Percentiles rank a stretch among this genome's conserved stretches.
Conservation (phyloP, 2,329 filamentous ascomycete species). For the Fusarium irregulare region DNA sequence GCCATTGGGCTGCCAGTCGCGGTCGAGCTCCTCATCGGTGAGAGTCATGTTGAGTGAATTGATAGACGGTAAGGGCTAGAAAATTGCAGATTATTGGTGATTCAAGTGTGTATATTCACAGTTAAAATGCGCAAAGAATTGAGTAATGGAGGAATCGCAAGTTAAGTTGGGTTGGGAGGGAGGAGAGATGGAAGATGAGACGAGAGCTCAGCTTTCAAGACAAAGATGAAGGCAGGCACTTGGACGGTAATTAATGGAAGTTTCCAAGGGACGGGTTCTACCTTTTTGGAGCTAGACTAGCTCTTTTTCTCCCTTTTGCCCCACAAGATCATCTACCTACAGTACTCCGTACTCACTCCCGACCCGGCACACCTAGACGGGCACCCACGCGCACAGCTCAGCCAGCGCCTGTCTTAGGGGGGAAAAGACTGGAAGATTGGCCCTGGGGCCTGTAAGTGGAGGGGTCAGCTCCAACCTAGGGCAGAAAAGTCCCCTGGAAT, state of each 20-base stretch:
- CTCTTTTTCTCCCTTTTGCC: conserved; percentile 24
- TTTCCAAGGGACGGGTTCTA: conserved; percentile 33
- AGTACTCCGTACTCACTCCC: neutral
- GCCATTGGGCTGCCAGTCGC: conserved; percentile 82
- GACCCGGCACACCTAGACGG: neutral
- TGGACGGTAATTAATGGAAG: conserved; percentile 36
- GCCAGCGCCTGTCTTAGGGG: conserved; percentile 11
- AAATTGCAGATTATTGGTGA: neutral
- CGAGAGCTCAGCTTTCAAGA: conserved; percentile 23
- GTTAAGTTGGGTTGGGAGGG: neutral
- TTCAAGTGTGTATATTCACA: conserved; percentile 11
- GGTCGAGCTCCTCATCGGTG: conserved; percentile 77
- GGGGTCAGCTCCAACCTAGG: conserved; percentile 12
- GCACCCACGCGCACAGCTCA: conserved; percentile 23
- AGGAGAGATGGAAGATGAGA: conserved; percentile 1
- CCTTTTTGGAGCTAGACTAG: conserved; percentile 26
- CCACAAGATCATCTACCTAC: conserved; percentile 12
- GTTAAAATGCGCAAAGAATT: conserved; percentile 5
- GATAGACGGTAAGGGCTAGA: neutral
- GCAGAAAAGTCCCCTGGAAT: conserved; percentile 34
- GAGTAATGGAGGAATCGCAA: neutral
- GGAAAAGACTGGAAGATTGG: neutral
- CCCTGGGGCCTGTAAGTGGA: neutral
- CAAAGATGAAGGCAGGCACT: conserved; percentile 4
- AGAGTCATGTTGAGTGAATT: conserved; percentile 45